Base-by-base conservation (phyloP, 495 filamentous ascomycete genomes). In the Trichoderma asperelloides region DNA sequence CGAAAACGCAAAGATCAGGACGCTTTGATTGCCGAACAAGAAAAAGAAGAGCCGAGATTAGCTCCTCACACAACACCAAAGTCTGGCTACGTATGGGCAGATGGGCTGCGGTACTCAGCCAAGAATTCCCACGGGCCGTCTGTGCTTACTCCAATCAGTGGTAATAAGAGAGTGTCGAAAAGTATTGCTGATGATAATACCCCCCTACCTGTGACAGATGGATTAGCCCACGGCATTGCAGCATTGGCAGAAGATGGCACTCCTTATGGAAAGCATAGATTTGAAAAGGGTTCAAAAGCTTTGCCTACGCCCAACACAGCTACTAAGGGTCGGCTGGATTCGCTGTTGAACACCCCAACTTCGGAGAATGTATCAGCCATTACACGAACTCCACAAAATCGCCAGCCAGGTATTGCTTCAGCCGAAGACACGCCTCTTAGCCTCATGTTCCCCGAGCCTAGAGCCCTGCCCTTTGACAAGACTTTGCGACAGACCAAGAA, bases 201-300 rank as follows among this genome's bases (percentile, higher is more conserved):
- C 65, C 68, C 9, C 11, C n/a, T 16, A 27, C 33, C 6, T 37
- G 33, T 37, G 33, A 55, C 40, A 8, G 39, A 25, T 27, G 21
- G 6, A 16, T 40, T 65, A 37, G 13, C 69, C 68, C 55, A 70
- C 71, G 60, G 71, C 16, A 69, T 80, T 65, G 68, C 74, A 23
- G 66, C 69, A 0, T 67, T 82, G 37, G 72, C 78, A 62, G 82
- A 85, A 68, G 81, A 84, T 72, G 78, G 66, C 23, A 43, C 21
- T 18, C 9, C 11, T 2, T 43, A 67, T 23, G 37, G 23, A 21
- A 62, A 40, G 25, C 21, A 27, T 11, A 23, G 47, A 16, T 9
- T 9, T 45, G 23, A 49, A 2, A 65, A 30, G 76, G 0, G 78
- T 67, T 57, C 55, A 47, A 15, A 49, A 37, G 23, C 13, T 66